Base-by-base conservation (phyloP, 2,329 filamentous ascomycete genomes). In the Alternaria novae-zelandiae region DNA sequence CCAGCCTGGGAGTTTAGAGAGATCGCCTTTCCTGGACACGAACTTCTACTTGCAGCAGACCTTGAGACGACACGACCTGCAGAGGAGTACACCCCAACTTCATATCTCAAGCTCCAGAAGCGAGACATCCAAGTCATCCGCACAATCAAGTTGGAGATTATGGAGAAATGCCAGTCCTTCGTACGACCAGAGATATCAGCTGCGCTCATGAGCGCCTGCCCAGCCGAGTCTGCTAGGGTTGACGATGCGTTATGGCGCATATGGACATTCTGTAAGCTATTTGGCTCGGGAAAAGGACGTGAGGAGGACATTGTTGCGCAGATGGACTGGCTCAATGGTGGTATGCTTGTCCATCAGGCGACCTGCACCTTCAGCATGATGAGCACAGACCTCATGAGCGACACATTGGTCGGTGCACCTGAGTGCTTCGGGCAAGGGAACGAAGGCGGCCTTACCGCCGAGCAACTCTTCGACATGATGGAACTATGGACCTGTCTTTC, bases 261-360 rank as follows among this genome's bases (percentile, higher is more conserved):
- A 28, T 90, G 88, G 88, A 88, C 85, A 1, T 90, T 90, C 76
- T 90, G 88, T 75, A 84, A 84, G 57, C 85, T 89, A 30, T 90
- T 90, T 57, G 88, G 88, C 1, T 84, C 82, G 54, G 83, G 83
- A 0, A 89, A 87, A 67, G 83, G 83, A 5, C 83, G 87, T 13
- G 86, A 89, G 67, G 84, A 87, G 28, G 87, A 90, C 63, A 80
- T 89, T 32, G 80, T 84, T 36, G 86, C 84, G 5, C 88, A 90
- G 72, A 83, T 87, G 67, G 87, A 89, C 69, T 90, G 88, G 88
- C 78, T 90, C 11, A 85, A 84, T 61, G 88, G 88, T 32, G 88
- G 87, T 3, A 61, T 78, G 6, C 74, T 86, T 46, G 86, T 86
- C 4, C 81, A 83, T 59, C 80, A 84, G 59, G 79, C 83, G 57